Base-by-base conservation (phyloP, 176 grass and related monocot species). In the Ananas comosus region DNA sequence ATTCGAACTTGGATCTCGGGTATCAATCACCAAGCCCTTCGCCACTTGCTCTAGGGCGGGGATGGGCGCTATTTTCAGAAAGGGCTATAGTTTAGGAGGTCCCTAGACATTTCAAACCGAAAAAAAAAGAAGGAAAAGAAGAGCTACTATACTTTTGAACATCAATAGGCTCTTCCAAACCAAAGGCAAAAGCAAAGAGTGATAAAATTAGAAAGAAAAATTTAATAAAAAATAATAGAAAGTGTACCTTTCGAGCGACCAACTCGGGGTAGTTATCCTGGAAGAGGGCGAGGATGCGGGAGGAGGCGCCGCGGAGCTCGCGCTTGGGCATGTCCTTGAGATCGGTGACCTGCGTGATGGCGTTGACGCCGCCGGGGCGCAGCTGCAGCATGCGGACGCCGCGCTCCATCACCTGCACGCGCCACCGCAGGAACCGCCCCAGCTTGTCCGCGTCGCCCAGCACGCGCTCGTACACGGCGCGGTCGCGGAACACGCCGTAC, bases 231-330 rank as follows among this genome's bases (percentile, higher is more conserved):
- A n/a, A n/a, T n/a, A n/a, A n/a, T n/a, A n/a, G n/a, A n/a, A n/a
- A n/a, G 53, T 56, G 7, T 70, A 96, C 93, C 93, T 97, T 97
- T 72, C 89, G 80, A 10, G 93, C 86, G 51, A 97, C 93, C 89
- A 97, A 80, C 80, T 97, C 93, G 4, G 89, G 93, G 74, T 97
- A 97, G 70, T 97, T 97, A 74, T 97, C 93, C 86, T 92, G 89
- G 84, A 97, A 97, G 27, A 97, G 89, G 25, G 85, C 80, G 65
- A 97, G 83, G 28, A 97, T 97, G 76, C 92, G 89, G 70, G 90
- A 92, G 64, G 89, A 92, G 7, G 89, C 86, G 2, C 84, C 84
- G 57, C 89, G 79, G 69, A 97, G 89, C 86, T 97, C 89, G 14
- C 81, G 73, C 87, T 92, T 97, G 21, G 93, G 93, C 86, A 97